These are phyloP conservation scores for Hygrocybe punicea DNA, from an alignment of 768 basidiomycete species.

Conservation along the genomic window DNA sequence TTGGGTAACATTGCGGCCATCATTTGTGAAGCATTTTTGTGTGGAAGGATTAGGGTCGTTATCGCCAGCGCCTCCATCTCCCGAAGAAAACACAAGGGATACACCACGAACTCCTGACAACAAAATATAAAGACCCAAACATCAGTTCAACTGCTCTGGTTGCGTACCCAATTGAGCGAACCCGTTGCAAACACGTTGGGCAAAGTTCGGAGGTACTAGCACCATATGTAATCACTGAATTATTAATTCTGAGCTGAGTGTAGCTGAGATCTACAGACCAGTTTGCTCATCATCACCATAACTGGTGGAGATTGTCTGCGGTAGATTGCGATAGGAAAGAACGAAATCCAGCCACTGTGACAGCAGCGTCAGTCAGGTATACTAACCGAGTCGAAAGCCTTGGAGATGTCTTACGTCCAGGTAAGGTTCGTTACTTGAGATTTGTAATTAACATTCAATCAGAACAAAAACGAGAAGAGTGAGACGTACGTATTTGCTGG, in stretches of 20 bases:
- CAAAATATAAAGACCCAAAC: neutral
- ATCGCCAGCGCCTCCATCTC: slow-evolving; percentile 70
- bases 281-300: slow-evolving; percentile 74
- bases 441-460: neutral
- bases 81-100: slow-evolving; percentile 61
- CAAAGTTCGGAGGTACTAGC: slow-evolving; percentile 57
- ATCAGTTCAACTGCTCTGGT: neutral
- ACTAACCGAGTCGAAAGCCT: neutral
- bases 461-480: neutral
- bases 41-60: slow-evolving; percentile 49
- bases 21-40: slow-evolving; percentile 56
- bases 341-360: slow-evolving; percentile 56
- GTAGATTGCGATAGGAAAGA: slow-evolving; percentile 42
- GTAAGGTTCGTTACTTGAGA: slow-evolving; percentile 31
- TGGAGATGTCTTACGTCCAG: slow-evolving; percentile 14
- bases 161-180: slow-evolving; percentile 64
- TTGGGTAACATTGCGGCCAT: slow-evolving; percentile 48
- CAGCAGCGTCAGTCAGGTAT: neutral
- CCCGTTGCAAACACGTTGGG: slow-evolving; percentile 52
- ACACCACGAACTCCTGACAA: slow-evolving; percentile 58
- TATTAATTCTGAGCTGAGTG: neutral
- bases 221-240: slow-evolving; percentile 5
- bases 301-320: slow-evolving; percentile 66
- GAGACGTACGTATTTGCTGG: slow-evolving; percentile 30
- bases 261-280: slow-evolving; percentile 32